Evolutionary conservation across 768 basidiomycete genomes (phyloP).

Genomic region (Rhodocollybia butyracea): DNA sequence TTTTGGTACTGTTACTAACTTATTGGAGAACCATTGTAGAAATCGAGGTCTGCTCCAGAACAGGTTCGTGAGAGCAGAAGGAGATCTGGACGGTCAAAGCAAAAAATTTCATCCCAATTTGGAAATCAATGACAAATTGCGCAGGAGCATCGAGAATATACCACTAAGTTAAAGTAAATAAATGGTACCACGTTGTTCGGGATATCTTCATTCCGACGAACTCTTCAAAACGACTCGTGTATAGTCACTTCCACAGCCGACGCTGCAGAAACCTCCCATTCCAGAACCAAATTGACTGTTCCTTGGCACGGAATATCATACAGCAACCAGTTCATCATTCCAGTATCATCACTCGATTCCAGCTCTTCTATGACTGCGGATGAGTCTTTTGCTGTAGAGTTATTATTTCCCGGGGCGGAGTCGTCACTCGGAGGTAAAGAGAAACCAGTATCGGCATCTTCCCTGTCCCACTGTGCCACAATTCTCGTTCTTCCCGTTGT

Average conservation of each 20-base stretch:
- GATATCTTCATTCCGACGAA: too few relatives aligned
- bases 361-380: neutral
- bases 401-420: neutral
- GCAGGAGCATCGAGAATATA: too few relatives aligned
- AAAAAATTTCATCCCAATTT: too few relatives aligned
- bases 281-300: slow-evolving; percentile 27
- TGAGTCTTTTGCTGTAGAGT: neutral
- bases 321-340: slow-evolving; percentile 29
- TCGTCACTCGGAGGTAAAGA: neutral
- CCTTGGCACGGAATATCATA: slow-evolving; percentile 28
- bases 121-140: too few relatives aligned
- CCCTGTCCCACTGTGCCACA: slow-evolving; percentile 36
- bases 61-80: too few relatives aligned
- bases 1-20: too few relatives aligned
- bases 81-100: too few relatives aligned
- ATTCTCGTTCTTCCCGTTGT: slow-evolving; percentile 20
- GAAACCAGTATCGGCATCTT: slow-evolving; percentile 23
- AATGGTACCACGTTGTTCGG: too few relatives aligned
- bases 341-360: slow-evolving; percentile 12
- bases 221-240: too few relatives aligned
- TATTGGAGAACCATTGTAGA: too few relatives aligned
- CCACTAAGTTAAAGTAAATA: too few relatives aligned
- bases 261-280: slow-evolving; percentile 35
- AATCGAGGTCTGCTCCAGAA: too few relatives aligned
- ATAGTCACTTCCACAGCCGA: slow-evolving; percentile 17